A percentile compares a stretch with the other conserved stretches of the same genome.
These are phyloP conservation scores for Apiotrichum siamense DNA, from an alignment of 1,284 basidiomycete species.

Conservation along the genomic window DNA sequence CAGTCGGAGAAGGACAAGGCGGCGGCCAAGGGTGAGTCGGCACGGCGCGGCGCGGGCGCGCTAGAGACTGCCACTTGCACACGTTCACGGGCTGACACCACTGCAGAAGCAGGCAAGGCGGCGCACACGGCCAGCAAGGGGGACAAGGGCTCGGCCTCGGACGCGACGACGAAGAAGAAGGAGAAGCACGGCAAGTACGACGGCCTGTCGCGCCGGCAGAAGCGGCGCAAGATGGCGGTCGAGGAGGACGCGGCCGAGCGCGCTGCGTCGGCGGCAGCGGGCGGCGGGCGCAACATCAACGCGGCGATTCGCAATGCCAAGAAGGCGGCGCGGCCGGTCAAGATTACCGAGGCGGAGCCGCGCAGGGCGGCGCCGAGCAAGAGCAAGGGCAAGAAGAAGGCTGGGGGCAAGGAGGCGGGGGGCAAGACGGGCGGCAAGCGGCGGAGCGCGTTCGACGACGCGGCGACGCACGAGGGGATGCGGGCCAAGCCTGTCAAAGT, in stretches of 20 bases:
- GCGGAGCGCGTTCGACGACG: conserved; percentile 29
- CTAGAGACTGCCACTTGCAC: no score
- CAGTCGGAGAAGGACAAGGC: conserved; percentile 80
- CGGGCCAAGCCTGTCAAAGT: conserved; percentile 39
- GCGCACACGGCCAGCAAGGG: conserved; percentile 50
- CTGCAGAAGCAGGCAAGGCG: conserved; percentile 67
- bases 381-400: conserved; percentile 3
- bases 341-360: conserved; percentile 47
- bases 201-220: conserved; percentile 73
- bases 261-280: conserved; percentile 50
- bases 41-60: no score
- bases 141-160: no score
- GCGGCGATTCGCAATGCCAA: conserved; percentile 81
- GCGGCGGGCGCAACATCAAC: conserved; percentile 50
- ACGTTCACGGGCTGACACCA: no score
- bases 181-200: conserved; percentile 76
- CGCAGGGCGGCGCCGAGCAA: conserved; percentile 6
- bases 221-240: conserved; percentile 75
- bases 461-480: conserved; percentile 36
- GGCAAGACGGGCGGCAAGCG: conserved; percentile 15
- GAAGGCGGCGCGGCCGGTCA: conserved; percentile 59
- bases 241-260: conserved; percentile 63
- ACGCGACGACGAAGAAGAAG: conserved; percentile 50
- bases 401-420: conserved; percentile 8
- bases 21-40: conserved; percentile 62